Percentiles rank a stretch among this genome's conserved stretches.
These are phyloP conservation scores for Fraxinus baroniana DNA, from an alignment of 305 asterid species.

Conservation along the genomic window DNA sequence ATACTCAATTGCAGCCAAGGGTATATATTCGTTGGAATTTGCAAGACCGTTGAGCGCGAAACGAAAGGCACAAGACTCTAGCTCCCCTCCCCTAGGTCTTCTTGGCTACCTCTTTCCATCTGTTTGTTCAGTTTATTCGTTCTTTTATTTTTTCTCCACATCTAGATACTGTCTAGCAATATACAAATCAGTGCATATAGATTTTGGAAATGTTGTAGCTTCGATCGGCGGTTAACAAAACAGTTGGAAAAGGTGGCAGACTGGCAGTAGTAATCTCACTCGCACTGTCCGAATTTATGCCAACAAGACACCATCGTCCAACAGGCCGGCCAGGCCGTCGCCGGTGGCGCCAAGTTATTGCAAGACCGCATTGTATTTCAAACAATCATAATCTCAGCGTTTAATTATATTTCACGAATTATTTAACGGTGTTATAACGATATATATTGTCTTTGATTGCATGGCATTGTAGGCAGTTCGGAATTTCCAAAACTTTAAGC, in stretches of 20 bases:
- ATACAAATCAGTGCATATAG: slow-evolving; percentile 14
- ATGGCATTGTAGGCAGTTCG: slow-evolving; percentile 52
- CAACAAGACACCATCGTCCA: slow-evolving; percentile 55
- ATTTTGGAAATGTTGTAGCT: slow-evolving; percentile 66
- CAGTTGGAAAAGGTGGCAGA: slow-evolving; percentile 79
- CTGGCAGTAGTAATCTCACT: slow-evolving; percentile 45
- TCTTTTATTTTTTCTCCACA: background rate
- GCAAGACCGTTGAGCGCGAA: slow-evolving; percentile 43
- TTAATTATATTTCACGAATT: background rate
- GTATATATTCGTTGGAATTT: slow-evolving; percentile 20
- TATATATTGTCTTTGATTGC: background rate
- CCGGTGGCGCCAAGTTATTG: slow-evolving; percentile 62
- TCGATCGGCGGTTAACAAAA: slow-evolving; percentile 78
- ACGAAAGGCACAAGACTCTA: slow-evolving; percentile 44
- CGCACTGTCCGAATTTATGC: slow-evolving; percentile 70
- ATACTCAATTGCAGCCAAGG: background rate
- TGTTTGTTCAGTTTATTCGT: slow-evolving; percentile 18
- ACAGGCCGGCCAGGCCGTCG: slow-evolving; percentile 62
- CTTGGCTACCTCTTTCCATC: slow-evolving; percentile 5
- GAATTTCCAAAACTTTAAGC: slow-evolving; percentile 66
- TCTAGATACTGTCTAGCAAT: background rate
- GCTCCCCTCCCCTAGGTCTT: slow-evolving; percentile 27
- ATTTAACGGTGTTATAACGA: background rate
- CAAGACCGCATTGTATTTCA: slow-evolving; percentile 54
- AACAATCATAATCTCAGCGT: background rate